Evolutionary conservation across 2,329 filamentous ascomycete species (phyloP), one percentile per base, ranked within the genome.

Genomic region (Pseudonectria buxi): DNA sequence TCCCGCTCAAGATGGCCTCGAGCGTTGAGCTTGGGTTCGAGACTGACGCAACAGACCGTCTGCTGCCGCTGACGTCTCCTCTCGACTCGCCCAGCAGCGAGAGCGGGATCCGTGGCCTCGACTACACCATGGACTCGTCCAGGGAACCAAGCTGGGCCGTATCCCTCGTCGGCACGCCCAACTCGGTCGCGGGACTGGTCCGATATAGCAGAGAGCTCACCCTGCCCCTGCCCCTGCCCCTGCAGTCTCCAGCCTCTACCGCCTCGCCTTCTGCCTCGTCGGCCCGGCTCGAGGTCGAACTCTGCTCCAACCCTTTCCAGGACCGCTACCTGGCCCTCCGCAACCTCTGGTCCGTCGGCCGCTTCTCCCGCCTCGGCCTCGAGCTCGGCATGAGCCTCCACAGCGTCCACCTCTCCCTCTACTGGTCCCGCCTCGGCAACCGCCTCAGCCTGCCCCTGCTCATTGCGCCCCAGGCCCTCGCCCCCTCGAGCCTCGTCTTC

Each of bases 401-500:
- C 41, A 63, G 57, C 36, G 43, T 70, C n/a, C 61, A 69, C 37
- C 38, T 71, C 29, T 69, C 66, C 9, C 49, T 68, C 2, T 68
- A 70, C 54, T 69, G 65, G 65, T 67, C 68, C 2, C 61, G 65
- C 2, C 58, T 67, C 16, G 59, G 58, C 16, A 67, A 69, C 45
- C 59, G 65, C 12, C 49, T 72, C 44, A 61, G 58, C 39, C 32
- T 72, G 16, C 69, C 69, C 2, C 43, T 72, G 16, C 46, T 69
- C 22, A 46, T 69, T 24, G 57, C 62, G 6, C 53, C 57, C 14
- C 47, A 46, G 14, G 36, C 51, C 26, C 38, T 48, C 24, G 32
- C 56, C 30, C 49, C 41, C 14, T 43, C 57, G 1, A 47, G 47
- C 12, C 33, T 64, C 9, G 46, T 66, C 7, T 59, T 69, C 35